Evolutionary conservation across 2,329 filamentous ascomycete genomes (phyloP), one percentile per base, ranked within the genome.

Genomic region (Alternaria dauci): DNA sequence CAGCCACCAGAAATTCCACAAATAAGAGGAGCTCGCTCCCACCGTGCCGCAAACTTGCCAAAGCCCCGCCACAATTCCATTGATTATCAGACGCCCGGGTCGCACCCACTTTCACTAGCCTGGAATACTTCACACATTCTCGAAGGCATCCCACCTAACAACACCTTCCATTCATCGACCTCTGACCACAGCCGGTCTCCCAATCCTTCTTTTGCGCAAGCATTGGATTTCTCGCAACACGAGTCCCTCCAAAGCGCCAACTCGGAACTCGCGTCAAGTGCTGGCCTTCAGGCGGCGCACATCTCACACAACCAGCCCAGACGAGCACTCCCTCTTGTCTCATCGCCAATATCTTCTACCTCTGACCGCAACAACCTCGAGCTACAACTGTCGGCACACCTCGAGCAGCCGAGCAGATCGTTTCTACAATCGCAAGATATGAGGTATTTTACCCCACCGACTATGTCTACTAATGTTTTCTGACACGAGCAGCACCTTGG

Each of bases 361-460:
- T 70, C 67, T 55, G 68, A 62, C 5, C 66, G 62, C 46, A 63
- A 71, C 48, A 56, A 73, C 36, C 69, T 67, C 51, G 62, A 71
- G 14, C 50, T 68, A 16, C 59, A 56, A 51, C 62, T 71, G 25
- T 65, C 68, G 25, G 48, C 62, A 52, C 65, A 71, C 44, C 63
- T 64, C 55, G 66, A 70, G 58, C 66, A 66, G 58, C 50, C 69
- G 18, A 66, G 70, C 23, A 65, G 69, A 55, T 58, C 70, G 8
- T 66, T 65, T 18, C 48, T 71, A 23, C 69, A 71, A 42, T 59
- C 71, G 55, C 72, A 77, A 77, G 75, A 78, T 63, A 79, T 79
- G 77, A 79, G 76, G 77, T 79, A 77, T 41, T 62, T 26, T 11
- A 18, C 28, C 28, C 48, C 36, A 41, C 36, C 20, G 30, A 51